These are phyloP conservation scores for Thalassiosira sp. DNA, from an alignment of 352 stramenopile species.

Conservation along the genomic window DNA sequence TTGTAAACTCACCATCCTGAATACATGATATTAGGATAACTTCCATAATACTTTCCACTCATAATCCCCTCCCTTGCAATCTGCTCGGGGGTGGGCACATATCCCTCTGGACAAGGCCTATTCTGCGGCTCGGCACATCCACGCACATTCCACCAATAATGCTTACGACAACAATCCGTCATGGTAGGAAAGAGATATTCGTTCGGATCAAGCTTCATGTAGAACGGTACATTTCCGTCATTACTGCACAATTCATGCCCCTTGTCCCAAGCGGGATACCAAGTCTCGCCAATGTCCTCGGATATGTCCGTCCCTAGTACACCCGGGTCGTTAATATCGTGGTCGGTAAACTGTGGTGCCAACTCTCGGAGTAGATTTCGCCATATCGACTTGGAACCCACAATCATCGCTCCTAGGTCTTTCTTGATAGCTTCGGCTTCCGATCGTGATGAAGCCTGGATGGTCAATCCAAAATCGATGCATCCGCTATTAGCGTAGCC, in stretches of 20 bases:
- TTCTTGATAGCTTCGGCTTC: not conserved
- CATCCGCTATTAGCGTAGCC: not conserved
- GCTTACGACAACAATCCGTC: not conserved
- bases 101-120: not conserved
- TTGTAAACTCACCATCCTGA: constrained; percentile 1
- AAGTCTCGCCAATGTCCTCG: not conserved
- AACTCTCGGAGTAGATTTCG: not conserved
- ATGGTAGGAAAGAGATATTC: not conserved
- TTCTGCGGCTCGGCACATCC: constrained; percentile 2
- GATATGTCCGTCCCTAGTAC: not conserved
- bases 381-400: not conserved
- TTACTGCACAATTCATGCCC: not conserved
- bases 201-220: constrained; percentile 4
- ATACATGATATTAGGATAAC: not conserved
- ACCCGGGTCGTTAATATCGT: not conserved
- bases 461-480: constrained; percentile 4
- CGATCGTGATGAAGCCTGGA: not conserved
- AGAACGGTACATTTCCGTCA: not conserved
- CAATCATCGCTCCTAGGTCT: not conserved
- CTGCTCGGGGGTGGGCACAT: not conserved
- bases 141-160: constrained; percentile 8
- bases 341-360: not conserved
- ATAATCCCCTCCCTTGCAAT: constrained; percentile 1
- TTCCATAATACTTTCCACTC: constrained; percentile 6
- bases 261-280: constrained; percentile 3